A percentile compares a stretch with the other conserved stretches of the same genome.
phyloP scores from a whole-genome alignment of 2,329 filamentous ascomycete genomes.

The Ceratocystis huliohia region DNA sequence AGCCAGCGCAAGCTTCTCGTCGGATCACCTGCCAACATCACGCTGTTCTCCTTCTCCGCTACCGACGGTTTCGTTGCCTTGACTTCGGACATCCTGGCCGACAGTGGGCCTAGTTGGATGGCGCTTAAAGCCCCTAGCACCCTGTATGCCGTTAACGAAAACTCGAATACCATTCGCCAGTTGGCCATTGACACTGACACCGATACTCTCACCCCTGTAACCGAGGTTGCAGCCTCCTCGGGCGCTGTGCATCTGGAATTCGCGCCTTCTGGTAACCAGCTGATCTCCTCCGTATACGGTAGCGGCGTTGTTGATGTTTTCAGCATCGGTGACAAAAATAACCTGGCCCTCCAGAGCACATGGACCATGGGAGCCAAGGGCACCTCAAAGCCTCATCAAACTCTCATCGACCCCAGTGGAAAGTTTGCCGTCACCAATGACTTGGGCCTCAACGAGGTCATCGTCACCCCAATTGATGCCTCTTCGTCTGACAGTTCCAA shows the following conservation, averaged over 20 bases:
- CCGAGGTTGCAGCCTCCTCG: slow-evolving; percentile 28
- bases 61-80: slow-evolving; percentile 30
- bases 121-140: slow-evolving; percentile 30
- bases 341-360: slow-evolving; percentile 8
- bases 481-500: slow-evolving; percentile 31
- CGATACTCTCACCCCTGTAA: slow-evolving; percentile 26
- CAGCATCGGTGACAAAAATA: slow-evolving; percentile 27
- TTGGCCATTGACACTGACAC: slow-evolving; percentile 30
- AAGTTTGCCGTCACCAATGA: slow-evolving; percentile 39
- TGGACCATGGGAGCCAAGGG: slow-evolving; percentile 27
- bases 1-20: slow-evolving; percentile 30
- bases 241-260: slow-evolving; percentile 28
- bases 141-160: slow-evolving; percentile 39
- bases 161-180: slow-evolving; percentile 30
- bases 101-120: slow-evolving; percentile 36
- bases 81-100: slow-evolving; percentile 26
- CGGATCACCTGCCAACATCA: slow-evolving; percentile 31
- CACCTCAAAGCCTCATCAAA: slow-evolving; percentile 35
- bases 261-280: slow-evolving; percentile 1
- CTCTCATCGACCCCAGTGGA: slow-evolving; percentile 37
- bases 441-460: slow-evolving; percentile 37
- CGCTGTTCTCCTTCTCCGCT: slow-evolving; percentile 30
- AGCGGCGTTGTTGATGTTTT: slow-evolving; percentile 27
- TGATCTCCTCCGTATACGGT: slow-evolving; percentile 17
- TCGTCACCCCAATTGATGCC: slow-evolving; percentile 34